phyloP scores from a whole-genome alignment of 345 rosid genomes.

The Salix viminalis region DNA sequence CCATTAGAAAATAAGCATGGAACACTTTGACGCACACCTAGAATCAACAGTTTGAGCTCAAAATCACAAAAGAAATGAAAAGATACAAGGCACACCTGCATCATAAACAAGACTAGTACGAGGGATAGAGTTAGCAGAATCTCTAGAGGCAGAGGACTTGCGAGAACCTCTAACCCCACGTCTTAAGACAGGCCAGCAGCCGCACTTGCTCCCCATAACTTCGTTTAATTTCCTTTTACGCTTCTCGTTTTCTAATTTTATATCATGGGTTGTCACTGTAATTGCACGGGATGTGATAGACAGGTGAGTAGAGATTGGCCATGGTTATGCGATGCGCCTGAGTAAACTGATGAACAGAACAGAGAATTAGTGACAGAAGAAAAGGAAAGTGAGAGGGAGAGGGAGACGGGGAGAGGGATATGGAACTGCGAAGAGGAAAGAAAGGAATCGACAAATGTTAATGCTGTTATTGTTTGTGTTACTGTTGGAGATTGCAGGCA shows the following conservation, averaged over 20 bases:
- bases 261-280: constrained; percentile 17
- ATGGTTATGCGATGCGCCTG: constrained; percentile 11
- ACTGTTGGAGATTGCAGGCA: constrained; percentile 48
- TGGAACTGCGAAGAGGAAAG: background rate
- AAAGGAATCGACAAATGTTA: constrained; percentile 5
- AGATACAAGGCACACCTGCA: constrained; percentile 42
- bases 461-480: constrained; percentile 13
- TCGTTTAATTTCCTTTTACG: background rate
- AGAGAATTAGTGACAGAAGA: background rate
- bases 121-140: constrained; percentile 56
- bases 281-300: constrained; percentile 22
- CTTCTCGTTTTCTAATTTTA: constrained; percentile 2
- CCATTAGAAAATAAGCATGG: background rate
- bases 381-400: background rate
- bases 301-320: constrained; percentile 20
- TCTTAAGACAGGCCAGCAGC: constrained; percentile 61
- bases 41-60: background rate
- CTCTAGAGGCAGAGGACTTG: constrained; percentile 51
- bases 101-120: constrained; percentile 76
- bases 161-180: constrained; percentile 45
- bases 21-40: background rate
- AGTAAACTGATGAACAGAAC: background rate
- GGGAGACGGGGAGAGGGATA: background rate
- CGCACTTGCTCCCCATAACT: constrained; percentile 45
- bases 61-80: constrained; percentile 1